phyloP scores from a whole-genome alignment of 306 rosid species.

The Sechiopsis laciniata region DNA sequence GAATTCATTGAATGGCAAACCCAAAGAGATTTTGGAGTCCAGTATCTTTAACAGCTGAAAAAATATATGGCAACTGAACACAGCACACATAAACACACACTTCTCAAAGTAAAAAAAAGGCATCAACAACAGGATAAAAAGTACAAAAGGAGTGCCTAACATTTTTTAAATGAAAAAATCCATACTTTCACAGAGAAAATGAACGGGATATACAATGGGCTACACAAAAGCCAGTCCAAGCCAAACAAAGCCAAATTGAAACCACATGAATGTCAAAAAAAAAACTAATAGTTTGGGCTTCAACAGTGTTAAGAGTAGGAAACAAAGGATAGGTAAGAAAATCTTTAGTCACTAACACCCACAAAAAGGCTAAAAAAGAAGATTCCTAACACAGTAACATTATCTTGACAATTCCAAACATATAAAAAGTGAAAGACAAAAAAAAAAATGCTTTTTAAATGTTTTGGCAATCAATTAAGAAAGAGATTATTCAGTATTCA shows the following conservation, averaged over 20 bases:
- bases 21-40: too few relatives aligned
- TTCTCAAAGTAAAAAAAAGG: background rate
- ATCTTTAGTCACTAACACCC: background rate
- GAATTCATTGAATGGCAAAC: background rate
- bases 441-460: background rate
- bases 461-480: background rate
- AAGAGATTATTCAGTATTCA: background rate
- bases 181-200: too few relatives aligned
- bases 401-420: background rate
- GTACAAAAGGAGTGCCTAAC: background rate
- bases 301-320: background rate
- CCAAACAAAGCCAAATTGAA: background rate
- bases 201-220: background rate
- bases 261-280: background rate
- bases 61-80: conserved; percentile 3
- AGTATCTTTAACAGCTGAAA: background rate
- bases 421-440: background rate
- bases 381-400: too few relatives aligned
- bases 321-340: background rate
- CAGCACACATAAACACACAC: background rate
- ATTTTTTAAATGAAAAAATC: background rate
- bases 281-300: background rate
- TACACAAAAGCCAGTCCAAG: too few relatives aligned
- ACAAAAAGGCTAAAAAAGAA: too few relatives aligned
- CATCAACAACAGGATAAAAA: background rate